A percentile compares a stretch with the other conserved stretches of the same genome.
These are phyloP conservation scores for Ophiognomonia clavigignenti-juglandacearum DNA, from an alignment of 2,329 filamentous ascomycete species.

Conservation along the genomic window DNA sequence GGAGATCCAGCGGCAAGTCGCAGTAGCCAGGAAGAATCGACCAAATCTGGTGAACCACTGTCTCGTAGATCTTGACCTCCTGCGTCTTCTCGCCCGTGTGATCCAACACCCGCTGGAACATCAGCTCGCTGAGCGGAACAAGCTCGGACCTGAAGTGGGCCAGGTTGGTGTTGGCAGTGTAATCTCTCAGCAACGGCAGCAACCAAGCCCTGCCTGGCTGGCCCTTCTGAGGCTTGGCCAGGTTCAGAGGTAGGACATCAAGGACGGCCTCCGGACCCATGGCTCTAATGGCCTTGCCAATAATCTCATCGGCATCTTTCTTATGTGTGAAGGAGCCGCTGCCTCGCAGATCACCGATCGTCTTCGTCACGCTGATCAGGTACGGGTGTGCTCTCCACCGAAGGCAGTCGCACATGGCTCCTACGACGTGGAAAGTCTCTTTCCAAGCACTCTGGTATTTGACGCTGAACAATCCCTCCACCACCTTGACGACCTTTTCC, in stretches of 20 bases:
- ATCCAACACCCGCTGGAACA: slow-evolving; percentile 85
- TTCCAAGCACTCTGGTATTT: slow-evolving; percentile 94
- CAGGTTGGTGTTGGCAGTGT: slow-evolving; percentile 82
- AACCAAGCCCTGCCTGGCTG: slow-evolving; percentile 90
- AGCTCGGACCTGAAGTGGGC: slow-evolving; percentile 81
- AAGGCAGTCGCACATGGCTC: slow-evolving; percentile 80
- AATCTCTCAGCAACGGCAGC: slow-evolving; percentile 84
- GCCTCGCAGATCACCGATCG: slow-evolving; percentile 79
- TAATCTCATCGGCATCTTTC: slow-evolving; percentile 87
- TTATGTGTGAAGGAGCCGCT: slow-evolving; percentile 89
- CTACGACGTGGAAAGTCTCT: slow-evolving; percentile 86
- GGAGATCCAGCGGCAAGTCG: slow-evolving; percentile 78
- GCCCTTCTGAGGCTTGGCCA: slow-evolving; percentile 69
- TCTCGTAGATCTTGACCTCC: slow-evolving; percentile 97
- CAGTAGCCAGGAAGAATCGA: slow-evolving; percentile 91
- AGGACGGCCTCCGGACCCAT: slow-evolving; percentile 88
- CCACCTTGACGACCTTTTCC: slow-evolving; percentile 71
- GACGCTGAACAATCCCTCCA: slow-evolving; percentile 73
- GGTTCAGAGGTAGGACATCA: slow-evolving; percentile 77
- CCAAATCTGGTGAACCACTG: slow-evolving; percentile 93
- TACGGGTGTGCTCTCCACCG: slow-evolving; percentile 81
- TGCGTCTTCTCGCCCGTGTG: slow-evolving; percentile 85
- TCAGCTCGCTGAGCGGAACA: slow-evolving; percentile 80
- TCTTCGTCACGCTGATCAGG: slow-evolving; percentile 68
- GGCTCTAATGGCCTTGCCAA: slow-evolving; percentile 80